These are phyloP conservation scores for Mimosa pudica DNA, from an alignment of 306 rosid species.

Conservation along the genomic window DNA sequence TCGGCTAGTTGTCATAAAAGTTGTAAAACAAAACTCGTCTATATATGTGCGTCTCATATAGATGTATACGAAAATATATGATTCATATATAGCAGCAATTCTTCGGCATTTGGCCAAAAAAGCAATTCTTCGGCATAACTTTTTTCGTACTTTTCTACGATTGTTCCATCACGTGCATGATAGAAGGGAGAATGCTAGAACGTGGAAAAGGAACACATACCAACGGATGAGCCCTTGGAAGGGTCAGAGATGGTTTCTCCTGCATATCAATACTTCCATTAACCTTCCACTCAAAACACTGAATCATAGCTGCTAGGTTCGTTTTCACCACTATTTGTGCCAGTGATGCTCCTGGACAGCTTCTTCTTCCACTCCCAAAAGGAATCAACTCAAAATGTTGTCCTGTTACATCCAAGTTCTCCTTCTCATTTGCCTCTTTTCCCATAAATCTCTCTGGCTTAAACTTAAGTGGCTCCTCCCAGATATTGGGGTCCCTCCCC, in stretches of 20 bases:
- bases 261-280: constrained; percentile 43
- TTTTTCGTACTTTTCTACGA: not conserved
- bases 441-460: constrained; percentile 32
- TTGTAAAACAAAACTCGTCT: not conserved
- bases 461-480: constrained; percentile 63
- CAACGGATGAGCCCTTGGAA: constrained; percentile 52
- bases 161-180: not conserved
- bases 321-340: constrained; percentile 50
- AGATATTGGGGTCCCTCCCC: constrained; percentile 61
- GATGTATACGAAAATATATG: too few species aligned
- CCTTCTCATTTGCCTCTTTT: constrained; percentile 1
- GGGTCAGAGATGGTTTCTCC: constrained; percentile 48
- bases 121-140: not conserved
- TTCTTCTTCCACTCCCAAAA: constrained; percentile 68
- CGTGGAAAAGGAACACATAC: constrained; percentile 43
- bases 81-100: not conserved
- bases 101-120: too few species aligned
- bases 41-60: too few species aligned
- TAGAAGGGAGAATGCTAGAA: constrained; percentile 35
- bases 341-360: constrained; percentile 56
- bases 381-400: constrained; percentile 54
- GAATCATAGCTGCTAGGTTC: constrained; percentile 52
- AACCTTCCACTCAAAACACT: constrained; percentile 62
- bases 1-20: not conserved
- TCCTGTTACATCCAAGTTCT: constrained; percentile 49